Conservation (phyloP, 1,284 basidiomycete species). For the Cutaneotrichosporon daszewskae region DNA sequence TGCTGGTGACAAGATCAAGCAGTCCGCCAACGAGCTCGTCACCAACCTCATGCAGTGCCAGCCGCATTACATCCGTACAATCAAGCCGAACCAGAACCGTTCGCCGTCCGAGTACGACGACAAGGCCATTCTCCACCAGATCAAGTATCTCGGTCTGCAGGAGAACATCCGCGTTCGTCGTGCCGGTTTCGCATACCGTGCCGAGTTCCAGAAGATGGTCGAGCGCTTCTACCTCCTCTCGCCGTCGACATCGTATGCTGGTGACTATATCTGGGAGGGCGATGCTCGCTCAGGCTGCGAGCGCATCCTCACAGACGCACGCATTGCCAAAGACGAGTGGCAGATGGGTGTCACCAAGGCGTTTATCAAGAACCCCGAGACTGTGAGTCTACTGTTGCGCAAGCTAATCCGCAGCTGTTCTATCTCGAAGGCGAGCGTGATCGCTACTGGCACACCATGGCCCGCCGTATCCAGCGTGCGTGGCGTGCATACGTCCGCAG, state of each 20-base stretch:
- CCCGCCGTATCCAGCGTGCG: constrained; percentile 88
- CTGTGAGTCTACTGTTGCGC: no score
- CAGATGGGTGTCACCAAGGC: constrained; percentile 99
- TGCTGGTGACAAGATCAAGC: constrained; percentile 95
- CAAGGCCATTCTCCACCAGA: constrained; percentile 94
- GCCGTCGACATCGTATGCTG: constrained; percentile 91
- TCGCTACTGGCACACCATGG: constrained; percentile 99
- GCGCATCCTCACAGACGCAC: constrained; percentile 87
- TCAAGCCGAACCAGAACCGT: constrained; percentile 98
- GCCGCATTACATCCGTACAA: constrained; percentile 97
- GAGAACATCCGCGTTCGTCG: constrained; percentile 97
- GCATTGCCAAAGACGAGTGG: constrained; percentile 95
- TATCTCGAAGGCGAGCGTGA: constrained; percentile 98
- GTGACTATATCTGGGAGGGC: constrained; percentile 96
- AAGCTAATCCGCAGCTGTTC: no score
- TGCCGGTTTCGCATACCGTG: constrained; percentile 92
- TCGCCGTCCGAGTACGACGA: constrained; percentile 86
- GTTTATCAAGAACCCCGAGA: constrained; percentile 99
- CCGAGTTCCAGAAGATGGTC: constrained; percentile 91
- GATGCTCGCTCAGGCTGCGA: constrained; percentile 88
- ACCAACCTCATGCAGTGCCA: constrained; percentile 94
- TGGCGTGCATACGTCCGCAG: constrained; percentile 94
- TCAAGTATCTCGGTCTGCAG: constrained; percentile 97
- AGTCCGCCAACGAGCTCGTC: constrained; percentile 87
- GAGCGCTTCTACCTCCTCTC: constrained; percentile 95